phyloP scores from a whole-genome alignment of 2,329 filamentous ascomycete species.

The Talaromyces sp. region DNA sequence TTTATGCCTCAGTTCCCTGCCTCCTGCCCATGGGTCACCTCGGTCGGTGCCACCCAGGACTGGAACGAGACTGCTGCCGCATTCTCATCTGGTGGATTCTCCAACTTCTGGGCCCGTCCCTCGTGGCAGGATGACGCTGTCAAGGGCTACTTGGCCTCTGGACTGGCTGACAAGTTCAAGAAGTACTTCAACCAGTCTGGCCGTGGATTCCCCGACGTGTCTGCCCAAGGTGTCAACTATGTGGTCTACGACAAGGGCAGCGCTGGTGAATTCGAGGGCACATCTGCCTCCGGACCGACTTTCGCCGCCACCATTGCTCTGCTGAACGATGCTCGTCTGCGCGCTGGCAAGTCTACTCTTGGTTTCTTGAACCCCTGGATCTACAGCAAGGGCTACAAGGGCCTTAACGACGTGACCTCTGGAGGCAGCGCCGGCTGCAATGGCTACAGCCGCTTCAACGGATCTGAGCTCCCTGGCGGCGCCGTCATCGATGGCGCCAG shows the following conservation, averaged over 20 bases:
- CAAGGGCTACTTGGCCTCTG: slow-evolving; percentile 34
- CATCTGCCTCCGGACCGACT: slow-evolving; percentile 23
- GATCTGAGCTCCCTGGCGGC: neutral
- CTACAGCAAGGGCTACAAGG: slow-evolving; percentile 24
- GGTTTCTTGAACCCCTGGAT: slow-evolving; percentile 51
- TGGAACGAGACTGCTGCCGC: slow-evolving; percentile 19
- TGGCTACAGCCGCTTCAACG: neutral
- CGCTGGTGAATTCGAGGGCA: slow-evolving; percentile 20
- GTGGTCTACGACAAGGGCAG: slow-evolving; percentile 16
- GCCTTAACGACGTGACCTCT: slow-evolving; percentile 39
- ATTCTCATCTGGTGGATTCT: slow-evolving; percentile 43
- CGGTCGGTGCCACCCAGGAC: slow-evolving; percentile 38
- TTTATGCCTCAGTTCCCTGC: slow-evolving; percentile 49
- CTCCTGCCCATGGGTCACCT: slow-evolving; percentile 49
- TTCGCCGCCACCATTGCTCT: slow-evolving; percentile 25
- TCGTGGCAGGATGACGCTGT: slow-evolving; percentile 39
- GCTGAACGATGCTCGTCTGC: slow-evolving; percentile 53
- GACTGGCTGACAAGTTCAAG: slow-evolving; percentile 28
- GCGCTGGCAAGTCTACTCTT: slow-evolving; percentile 43
- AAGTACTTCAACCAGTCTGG: slow-evolving; percentile 43
- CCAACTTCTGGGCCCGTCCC: slow-evolving; percentile 41
- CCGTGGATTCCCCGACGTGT: slow-evolving; percentile 47
- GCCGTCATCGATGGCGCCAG: slow-evolving; percentile 14
- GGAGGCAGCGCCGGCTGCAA: slow-evolving; percentile 26
- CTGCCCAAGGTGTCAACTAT: slow-evolving; percentile 38